Conservation (phyloP, 208 protist species). For the Trichomonas vaginalis region DNA sequence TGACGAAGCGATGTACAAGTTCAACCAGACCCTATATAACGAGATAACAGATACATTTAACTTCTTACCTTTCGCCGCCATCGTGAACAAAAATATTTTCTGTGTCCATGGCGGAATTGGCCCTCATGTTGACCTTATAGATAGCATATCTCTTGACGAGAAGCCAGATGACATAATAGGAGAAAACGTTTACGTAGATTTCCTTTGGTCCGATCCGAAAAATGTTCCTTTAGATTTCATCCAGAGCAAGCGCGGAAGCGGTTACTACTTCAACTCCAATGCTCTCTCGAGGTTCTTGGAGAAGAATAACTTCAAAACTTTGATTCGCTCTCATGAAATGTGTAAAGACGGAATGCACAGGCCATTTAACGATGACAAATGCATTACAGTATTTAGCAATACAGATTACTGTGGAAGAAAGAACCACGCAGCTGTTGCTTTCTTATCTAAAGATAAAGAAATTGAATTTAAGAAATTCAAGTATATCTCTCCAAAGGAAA, state of each 20-base stretch:
- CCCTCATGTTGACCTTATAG: too few relatives aligned
- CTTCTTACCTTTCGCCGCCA: neutral
- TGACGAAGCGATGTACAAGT: neutral
- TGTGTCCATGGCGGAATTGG: constrained; percentile 5
- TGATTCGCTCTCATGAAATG: neutral
- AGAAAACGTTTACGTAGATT: neutral
- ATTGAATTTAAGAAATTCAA: too few relatives aligned
- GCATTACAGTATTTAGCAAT: neutral
- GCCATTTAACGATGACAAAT: neutral
- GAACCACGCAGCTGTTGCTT: neutral
- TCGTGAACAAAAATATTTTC: neutral
- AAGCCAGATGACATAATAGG: too few relatives aligned
- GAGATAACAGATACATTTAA: neutral
- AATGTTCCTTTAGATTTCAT: neutral
- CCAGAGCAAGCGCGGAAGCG: neutral
- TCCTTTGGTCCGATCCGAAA: neutral
- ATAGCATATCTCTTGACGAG: too few relatives aligned
- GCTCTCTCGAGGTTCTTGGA: neutral
- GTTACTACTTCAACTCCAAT: neutral
- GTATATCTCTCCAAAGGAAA: too few relatives aligned
- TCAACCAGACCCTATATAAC: neutral
- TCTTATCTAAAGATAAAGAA: too few relatives aligned
- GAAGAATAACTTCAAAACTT: neutral
- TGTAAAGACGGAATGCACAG: neutral
- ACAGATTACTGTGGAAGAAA: neutral